Percentiles rank a stretch among this genome's conserved stretches.
phyloP scores from a whole-genome alignment of 345 rosid species.

The Gossypium australe region DNA sequence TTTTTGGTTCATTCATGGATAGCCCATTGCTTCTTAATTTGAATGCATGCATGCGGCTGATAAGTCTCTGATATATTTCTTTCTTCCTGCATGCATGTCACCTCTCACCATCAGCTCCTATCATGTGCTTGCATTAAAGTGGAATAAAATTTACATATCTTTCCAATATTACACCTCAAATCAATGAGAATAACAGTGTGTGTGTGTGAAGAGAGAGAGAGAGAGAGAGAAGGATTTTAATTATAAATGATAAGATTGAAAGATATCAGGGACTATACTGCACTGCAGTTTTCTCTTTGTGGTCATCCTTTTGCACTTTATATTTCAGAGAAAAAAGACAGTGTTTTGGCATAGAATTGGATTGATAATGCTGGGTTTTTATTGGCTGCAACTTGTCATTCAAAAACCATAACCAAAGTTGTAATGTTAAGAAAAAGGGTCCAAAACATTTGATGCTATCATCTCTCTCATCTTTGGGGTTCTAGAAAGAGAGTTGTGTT shows the following conservation, averaged over 20 bases:
- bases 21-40: constrained; percentile 11
- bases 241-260: background rate
- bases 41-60: constrained; percentile 16
- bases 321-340: constrained; percentile 2
- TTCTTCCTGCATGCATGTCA: constrained; percentile 34
- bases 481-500: constrained; percentile 12
- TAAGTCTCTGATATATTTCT: background rate
- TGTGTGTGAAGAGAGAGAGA: no score
- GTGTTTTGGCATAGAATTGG: constrained; percentile 8
- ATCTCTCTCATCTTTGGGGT: background rate
- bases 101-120: constrained; percentile 13
- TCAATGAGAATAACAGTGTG: background rate
- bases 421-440: background rate
- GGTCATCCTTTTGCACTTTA: background rate
- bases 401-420: constrained; percentile 12
- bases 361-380: constrained; percentile 19
- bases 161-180: background rate
- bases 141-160: constrained; percentile 9
- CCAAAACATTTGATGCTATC: background rate
- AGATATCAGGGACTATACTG: background rate
- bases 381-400: constrained; percentile 35
- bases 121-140: constrained; percentile 41
- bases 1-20: background rate
- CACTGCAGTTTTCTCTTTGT: background rate
- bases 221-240: background rate